phyloP scores from a whole-genome alignment of 208 protist species.

The Trypanosoma caninum region DNA sequence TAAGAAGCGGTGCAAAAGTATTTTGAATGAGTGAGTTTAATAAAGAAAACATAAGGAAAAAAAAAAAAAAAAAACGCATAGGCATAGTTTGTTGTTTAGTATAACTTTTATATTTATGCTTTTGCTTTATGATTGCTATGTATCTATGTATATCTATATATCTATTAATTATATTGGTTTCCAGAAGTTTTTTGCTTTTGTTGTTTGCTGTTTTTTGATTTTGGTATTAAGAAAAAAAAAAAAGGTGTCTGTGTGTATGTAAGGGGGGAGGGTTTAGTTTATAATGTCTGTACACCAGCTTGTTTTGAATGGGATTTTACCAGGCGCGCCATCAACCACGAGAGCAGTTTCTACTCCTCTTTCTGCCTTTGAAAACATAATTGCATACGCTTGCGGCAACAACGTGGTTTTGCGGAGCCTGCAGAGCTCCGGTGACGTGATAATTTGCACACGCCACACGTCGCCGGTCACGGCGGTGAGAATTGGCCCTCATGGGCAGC shows the following conservation, averaged over 20 bases:
- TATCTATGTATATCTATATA: constrained; percentile 23
- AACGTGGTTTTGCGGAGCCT: constrained; percentile 31
- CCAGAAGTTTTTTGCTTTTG: neutral
- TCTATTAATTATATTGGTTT: neutral
- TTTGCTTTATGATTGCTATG: no score
- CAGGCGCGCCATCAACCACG: constrained; percentile 32
- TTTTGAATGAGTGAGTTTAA: no score
- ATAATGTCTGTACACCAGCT: constrained; percentile 33
- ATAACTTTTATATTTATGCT: no score
- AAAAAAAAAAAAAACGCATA: no score
- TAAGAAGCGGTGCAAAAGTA: no score
- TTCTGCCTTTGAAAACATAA: constrained; percentile 14
- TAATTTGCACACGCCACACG: constrained; percentile 30
- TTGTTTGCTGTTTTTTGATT: neutral
- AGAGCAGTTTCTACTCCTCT: constrained; percentile 29
- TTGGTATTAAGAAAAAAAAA: neutral
- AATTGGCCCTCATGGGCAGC: constrained; percentile 34
- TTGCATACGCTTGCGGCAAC: constrained; percentile 45
- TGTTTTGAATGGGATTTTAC: constrained; percentile 15
- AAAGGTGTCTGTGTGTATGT: neutral
- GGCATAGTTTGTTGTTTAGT: no score
- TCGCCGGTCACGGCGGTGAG: constrained; percentile 39
- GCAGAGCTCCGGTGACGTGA: neutral
- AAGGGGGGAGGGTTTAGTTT: no score
- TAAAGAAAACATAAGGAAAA: no score